phyloP scores from a whole-genome alignment of 192 early-diverging fungal species.

The Linnemannia elongata region DNA sequence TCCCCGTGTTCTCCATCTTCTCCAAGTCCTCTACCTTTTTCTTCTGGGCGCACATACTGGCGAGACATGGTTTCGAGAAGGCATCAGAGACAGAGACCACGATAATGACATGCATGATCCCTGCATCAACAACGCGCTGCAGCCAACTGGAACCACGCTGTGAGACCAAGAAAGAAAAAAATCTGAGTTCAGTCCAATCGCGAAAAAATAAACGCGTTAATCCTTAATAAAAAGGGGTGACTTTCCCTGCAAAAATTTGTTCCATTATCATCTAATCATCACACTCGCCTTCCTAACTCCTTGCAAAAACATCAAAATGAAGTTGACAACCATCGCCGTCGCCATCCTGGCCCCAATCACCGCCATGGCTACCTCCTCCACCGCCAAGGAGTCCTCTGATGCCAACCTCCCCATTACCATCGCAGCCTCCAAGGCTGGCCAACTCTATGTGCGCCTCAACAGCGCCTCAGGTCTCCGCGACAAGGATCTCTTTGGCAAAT shows the following conservation, averaged over 20 bases:
- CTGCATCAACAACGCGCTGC: too few species aligned
- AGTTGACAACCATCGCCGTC: constrained; percentile 3
- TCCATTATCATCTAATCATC: background rate
- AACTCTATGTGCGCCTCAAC: constrained; percentile 37
- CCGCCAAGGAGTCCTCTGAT: background rate
- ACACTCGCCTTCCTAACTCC: background rate
- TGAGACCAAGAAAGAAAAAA: background rate
- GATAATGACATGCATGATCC: background rate
- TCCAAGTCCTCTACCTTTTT: too few species aligned
- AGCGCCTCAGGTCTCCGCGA: constrained; percentile 9
- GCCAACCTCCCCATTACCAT: background rate
- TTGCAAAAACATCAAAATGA: background rate
- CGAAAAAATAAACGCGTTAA: too few species aligned
- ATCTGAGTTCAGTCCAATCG: background rate
- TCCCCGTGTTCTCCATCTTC: background rate
- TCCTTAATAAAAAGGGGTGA: background rate
- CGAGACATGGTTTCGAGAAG: too few species aligned
- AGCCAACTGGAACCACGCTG: background rate
- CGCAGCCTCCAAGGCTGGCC: constrained; percentile 13
- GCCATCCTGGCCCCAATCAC: constrained; percentile 3
- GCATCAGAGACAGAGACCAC: background rate
- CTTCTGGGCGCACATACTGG: too few species aligned
- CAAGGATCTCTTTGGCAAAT: constrained; percentile 21
- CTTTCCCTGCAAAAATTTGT: background rate
- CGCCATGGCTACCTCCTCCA: constrained; percentile 14